Evolutionary conservation across 192 early-diverging fungal species (phyloP).

Genomic region (Dissophora globulifera): DNA sequence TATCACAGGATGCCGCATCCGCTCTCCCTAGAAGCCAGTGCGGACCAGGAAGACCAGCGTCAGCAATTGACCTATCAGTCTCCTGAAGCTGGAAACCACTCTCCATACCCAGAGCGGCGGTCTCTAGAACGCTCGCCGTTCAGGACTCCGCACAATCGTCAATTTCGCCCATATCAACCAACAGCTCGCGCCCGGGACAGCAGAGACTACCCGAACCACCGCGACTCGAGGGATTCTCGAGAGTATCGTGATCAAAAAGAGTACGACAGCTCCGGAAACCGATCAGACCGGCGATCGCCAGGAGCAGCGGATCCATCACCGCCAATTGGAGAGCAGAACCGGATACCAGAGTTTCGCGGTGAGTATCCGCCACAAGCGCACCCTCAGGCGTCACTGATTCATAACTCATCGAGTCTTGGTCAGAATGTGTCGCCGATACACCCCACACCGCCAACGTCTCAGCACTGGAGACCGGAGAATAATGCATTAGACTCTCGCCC

Average conservation of each 20-base stretch:
- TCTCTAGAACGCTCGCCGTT: slow-evolving; percentile 12
- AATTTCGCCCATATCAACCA: neutral
- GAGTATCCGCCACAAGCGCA: neutral
- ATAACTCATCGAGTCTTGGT: no score
- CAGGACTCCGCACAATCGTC: neutral
- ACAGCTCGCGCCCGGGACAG: neutral
- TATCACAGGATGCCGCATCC: neutral
- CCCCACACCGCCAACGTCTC: neutral
- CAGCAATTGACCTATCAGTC: neutral
- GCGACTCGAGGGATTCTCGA: slow-evolving; percentile 5
- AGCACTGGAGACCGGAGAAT: slow-evolving; percentile 2
- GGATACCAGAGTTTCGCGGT: neutral
- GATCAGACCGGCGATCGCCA: neutral
- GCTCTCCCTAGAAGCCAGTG: neutral
- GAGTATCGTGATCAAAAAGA: slow-evolving; percentile 14
- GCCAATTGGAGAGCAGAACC: slow-evolving; percentile 1
- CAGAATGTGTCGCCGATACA: no score
- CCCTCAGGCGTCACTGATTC: no score
- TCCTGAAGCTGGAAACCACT: neutral
- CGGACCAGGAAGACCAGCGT: slow-evolving; percentile 3
- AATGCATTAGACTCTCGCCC: no score
- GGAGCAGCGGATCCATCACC: neutral
- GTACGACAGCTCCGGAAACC: neutral
- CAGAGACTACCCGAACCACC: slow-evolving; percentile 19
- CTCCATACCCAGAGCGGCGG: neutral